Conservation (phyloP, 2,329 filamentous ascomycete genomes). For the Clarireedia sp. region DNA sequence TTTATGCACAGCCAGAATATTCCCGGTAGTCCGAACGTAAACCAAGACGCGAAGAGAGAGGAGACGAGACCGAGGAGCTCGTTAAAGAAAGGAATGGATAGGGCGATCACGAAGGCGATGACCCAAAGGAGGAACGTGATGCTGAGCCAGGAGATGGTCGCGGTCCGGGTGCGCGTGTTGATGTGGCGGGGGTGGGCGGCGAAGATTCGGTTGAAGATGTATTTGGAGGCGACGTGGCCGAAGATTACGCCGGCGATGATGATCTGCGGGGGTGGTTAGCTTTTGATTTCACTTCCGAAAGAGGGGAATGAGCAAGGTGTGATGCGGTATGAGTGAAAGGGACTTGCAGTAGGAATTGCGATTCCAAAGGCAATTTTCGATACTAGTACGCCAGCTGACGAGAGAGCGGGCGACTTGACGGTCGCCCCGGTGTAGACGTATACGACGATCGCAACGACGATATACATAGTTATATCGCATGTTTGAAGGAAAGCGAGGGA, state of each 20-base stretch:
- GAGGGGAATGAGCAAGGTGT: background rate
- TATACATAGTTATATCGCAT: slow-evolving; percentile 53
- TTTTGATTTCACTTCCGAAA: background rate
- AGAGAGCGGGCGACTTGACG: slow-evolving; percentile 58
- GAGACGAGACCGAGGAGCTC: slow-evolving; percentile 54
- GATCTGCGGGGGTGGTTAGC: slow-evolving; percentile 34
- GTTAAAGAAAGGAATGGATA: slow-evolving; percentile 61
- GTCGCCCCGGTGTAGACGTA: slow-evolving; percentile 56
- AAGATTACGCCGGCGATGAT: slow-evolving; percentile 65
- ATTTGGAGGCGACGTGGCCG: slow-evolving; percentile 57
- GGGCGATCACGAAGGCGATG: slow-evolving; percentile 57
- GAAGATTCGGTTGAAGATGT: slow-evolving; percentile 57
- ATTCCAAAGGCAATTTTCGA: slow-evolving; percentile 60
- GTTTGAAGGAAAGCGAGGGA: slow-evolving; percentile 49
- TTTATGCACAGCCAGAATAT: slow-evolving; percentile 42
- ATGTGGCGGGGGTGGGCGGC: slow-evolving; percentile 33
- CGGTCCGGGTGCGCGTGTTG: slow-evolving; percentile 38
- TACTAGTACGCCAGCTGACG: slow-evolving; percentile 43
- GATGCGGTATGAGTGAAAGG: background rate
- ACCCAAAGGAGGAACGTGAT: slow-evolving; percentile 51
- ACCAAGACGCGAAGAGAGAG: slow-evolving; percentile 45
- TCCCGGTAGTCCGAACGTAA: slow-evolving; percentile 45
- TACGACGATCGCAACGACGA: slow-evolving; percentile 41
- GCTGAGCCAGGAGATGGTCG: slow-evolving; percentile 48
- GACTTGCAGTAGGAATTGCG: slow-evolving; percentile 48